Evolutionary conservation across 2,329 filamentous ascomycete species (phyloP).

Genomic region (Botrytis fragariae): DNA sequence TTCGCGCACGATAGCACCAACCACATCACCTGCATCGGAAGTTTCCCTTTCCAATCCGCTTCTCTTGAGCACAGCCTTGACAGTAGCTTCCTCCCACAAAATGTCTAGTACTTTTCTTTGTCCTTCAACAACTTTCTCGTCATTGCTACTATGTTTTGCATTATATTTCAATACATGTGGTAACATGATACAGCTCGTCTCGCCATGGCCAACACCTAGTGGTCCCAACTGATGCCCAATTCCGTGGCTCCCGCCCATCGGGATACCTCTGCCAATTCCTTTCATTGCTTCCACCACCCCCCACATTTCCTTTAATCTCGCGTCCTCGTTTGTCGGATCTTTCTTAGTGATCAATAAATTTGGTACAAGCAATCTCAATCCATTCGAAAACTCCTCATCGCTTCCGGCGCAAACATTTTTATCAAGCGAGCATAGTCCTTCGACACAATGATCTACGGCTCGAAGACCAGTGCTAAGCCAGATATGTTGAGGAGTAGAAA

Average conservation of each 20-base stretch:
- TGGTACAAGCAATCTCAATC: slow-evolving; percentile 30
- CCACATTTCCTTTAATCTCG: slow-evolving; percentile 34
- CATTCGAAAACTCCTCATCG: slow-evolving; percentile 26
- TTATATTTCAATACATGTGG: slow-evolving; percentile 59
- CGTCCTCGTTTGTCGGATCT: slow-evolving; percentile 24
- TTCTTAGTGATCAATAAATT: slow-evolving; percentile 31
- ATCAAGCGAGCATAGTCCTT: slow-evolving; percentile 48
- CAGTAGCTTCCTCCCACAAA: slow-evolving; percentile 29
- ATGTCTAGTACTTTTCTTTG: slow-evolving; percentile 30
- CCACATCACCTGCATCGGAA: slow-evolving; percentile 49
- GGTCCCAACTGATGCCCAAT: slow-evolving; percentile 45
- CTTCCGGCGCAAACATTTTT: slow-evolving; percentile 22
- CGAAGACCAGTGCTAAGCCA: slow-evolving; percentile 59
- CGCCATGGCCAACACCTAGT: slow-evolving; percentile 55
- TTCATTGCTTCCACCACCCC: slow-evolving; percentile 53
- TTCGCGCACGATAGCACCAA: slow-evolving; percentile 50
- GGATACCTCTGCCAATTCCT: slow-evolving; percentile 44
- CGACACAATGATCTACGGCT: slow-evolving; percentile 57
- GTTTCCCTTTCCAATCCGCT: slow-evolving; percentile 26
- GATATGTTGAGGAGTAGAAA: slow-evolving; percentile 50
- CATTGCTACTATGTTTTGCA: slow-evolving; percentile 21
- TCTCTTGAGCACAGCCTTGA: slow-evolving; percentile 24
- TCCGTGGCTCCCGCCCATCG: slow-evolving; percentile 42
- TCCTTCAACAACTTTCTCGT: slow-evolving; percentile 23
- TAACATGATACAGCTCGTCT: slow-evolving; percentile 56